Evolutionary conservation across 805 yeast genomes (phyloP).

Genomic region (Blastobotrys chiropterorum): DNA sequence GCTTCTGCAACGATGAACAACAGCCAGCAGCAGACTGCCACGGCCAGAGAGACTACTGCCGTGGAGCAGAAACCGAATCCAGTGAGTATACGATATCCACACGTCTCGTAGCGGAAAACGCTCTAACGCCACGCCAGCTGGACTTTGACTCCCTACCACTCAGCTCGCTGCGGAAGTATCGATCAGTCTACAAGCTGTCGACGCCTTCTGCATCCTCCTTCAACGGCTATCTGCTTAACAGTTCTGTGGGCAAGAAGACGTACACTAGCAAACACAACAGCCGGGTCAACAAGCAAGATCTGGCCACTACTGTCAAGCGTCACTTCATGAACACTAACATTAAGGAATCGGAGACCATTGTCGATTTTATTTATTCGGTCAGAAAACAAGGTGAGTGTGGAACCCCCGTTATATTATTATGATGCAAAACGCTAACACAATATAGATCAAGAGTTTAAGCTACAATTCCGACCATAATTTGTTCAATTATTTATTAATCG

Average conservation of each 20-base stretch:
- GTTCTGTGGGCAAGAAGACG: constrained; percentile 70
- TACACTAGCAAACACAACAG: constrained; percentile 34
- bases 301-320: constrained; percentile 53
- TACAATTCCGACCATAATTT: constrained; percentile 12
- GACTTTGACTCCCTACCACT: constrained; percentile 65
- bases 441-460: constrained; percentile 19
- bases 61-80: not conserved
- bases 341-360: constrained; percentile 79
- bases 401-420: too few species aligned
- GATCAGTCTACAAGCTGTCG: constrained; percentile 47
- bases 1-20: not conserved
- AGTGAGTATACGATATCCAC: not conserved
- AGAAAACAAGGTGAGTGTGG: constrained; percentile 50
- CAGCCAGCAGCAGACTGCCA: not conserved
- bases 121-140: constrained; percentile 24
- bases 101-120: too few species aligned
- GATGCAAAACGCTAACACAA: constrained; percentile 1
- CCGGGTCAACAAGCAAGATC: constrained; percentile 51
- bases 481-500: not conserved
- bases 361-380: constrained; percentile 82
- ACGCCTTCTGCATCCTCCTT: constrained; percentile 57
- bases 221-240: constrained; percentile 63
- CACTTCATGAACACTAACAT: constrained; percentile 59
- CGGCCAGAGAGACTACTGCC: not conserved
- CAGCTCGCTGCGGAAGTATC: constrained; percentile 62